Evolutionary conservation across 805 yeast genomes (phyloP).

Genomic region (Saccharomycopsis guyanensis): DNA sequence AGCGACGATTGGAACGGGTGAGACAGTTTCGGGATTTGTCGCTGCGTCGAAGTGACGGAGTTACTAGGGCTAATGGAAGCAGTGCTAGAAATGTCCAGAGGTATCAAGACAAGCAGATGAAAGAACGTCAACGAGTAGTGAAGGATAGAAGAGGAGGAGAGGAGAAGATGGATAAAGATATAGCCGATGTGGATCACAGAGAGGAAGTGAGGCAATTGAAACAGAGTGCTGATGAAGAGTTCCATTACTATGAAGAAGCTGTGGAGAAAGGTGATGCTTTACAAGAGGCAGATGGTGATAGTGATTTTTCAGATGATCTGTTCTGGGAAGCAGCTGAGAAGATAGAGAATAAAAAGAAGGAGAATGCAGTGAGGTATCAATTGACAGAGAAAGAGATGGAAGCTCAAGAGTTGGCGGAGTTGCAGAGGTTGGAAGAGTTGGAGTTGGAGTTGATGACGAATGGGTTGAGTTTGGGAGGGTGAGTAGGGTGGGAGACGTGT

Average conservation of each 20-base stretch:
- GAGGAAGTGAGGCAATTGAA: not conserved
- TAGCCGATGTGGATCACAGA: constrained; percentile 6
- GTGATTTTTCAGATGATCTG: not conserved
- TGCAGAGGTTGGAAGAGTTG: constrained; percentile 24
- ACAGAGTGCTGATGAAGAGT: constrained; percentile 7
- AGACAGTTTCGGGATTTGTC: not conserved
- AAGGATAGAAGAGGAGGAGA: constrained; percentile 3
- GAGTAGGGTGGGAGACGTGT: no score
- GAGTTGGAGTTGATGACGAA: constrained; percentile 28
- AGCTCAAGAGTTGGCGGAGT: constrained; percentile 26
- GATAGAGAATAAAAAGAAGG: not conserved
- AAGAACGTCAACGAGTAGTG: not conserved
- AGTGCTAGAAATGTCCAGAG: not conserved
- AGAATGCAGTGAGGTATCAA: not conserved
- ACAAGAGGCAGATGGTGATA: not conserved
- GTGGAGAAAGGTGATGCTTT: not conserved
- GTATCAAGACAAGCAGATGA: not conserved
- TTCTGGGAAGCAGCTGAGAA: not conserved
- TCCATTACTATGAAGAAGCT: not conserved
- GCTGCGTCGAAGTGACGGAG: not conserved
- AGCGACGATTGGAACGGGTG: not conserved
- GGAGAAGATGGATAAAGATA: constrained; percentile 9
- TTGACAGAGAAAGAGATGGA: constrained; percentile 5
- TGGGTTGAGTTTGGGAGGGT: constrained; percentile 20
- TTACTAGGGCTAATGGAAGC: not conserved